These are phyloP conservation scores for Akanthomyces uredinophilus DNA, from an alignment of 2,329 filamentous ascomycete genomes.

Conservation along the genomic window DNA sequence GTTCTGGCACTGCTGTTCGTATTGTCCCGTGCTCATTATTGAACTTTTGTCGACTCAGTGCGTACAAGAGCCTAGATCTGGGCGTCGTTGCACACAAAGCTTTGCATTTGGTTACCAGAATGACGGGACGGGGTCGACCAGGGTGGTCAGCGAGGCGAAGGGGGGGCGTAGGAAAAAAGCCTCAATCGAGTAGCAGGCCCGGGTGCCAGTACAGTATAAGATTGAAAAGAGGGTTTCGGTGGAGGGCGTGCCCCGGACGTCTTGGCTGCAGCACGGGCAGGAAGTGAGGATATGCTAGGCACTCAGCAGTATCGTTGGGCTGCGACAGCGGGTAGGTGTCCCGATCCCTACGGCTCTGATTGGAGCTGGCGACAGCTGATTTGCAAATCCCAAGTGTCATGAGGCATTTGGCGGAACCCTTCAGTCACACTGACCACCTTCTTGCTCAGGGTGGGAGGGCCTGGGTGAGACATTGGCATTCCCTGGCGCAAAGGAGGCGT, in stretches of 20 bases:
- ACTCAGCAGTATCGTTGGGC: background rate
- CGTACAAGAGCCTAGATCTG: background rate
- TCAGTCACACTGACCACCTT: slow-evolving; percentile 12
- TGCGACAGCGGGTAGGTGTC: slow-evolving; percentile 2
- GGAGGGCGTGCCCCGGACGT: background rate
- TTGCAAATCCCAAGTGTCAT: slow-evolving; percentile 4
- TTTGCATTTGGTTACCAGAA: slow-evolving; percentile 6
- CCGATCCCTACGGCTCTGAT: background rate
- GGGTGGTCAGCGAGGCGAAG: background rate
- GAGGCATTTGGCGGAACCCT: slow-evolving; percentile 1
- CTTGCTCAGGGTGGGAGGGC: slow-evolving; percentile 5
- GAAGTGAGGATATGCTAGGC: background rate
- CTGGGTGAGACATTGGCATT: slow-evolving; percentile 15
- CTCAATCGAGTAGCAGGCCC: background rate
- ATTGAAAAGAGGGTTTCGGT: background rate
- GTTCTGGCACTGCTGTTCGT: background rate
- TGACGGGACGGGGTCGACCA: slow-evolving; percentile 9
- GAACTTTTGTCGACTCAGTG: background rate
- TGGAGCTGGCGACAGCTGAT: background rate
- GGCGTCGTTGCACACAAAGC: background rate
- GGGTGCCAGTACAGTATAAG: background rate
- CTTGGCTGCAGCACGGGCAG: background rate
- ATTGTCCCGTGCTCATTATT: background rate
- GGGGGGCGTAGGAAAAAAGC: background rate
- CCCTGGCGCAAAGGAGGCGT: slow-evolving; percentile 7